A percentile compares a stretch with the other conserved stretches of the same genome.
These are phyloP conservation scores for Filobasidium floriforme DNA, from an alignment of 768 basidiomycete species.

Conservation along the genomic window DNA sequence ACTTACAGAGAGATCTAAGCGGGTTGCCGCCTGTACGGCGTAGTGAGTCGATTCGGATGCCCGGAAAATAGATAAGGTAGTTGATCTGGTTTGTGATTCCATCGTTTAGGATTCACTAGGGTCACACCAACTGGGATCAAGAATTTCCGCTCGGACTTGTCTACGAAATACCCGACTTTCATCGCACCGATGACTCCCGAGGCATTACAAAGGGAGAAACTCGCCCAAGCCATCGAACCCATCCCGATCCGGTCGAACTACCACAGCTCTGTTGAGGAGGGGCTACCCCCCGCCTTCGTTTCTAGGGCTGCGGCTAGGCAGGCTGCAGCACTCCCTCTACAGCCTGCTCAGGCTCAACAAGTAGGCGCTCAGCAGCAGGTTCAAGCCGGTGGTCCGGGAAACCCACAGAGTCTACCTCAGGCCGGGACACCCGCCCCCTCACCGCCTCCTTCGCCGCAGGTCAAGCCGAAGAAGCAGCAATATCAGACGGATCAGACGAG, in stretches of 20 bases:
- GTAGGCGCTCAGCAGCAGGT: neutral
- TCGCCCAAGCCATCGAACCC: slow-evolving; percentile 85
- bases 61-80: too few species aligned
- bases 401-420: slow-evolving; percentile 25
- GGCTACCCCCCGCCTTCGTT: slow-evolving; percentile 20
- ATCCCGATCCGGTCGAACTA: slow-evolving; percentile 92
- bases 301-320: slow-evolving; percentile 2
- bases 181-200: slow-evolving; percentile 35
- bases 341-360: slow-evolving; percentile 9
- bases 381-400: slow-evolving; percentile 16
- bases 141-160: slow-evolving; percentile 78
- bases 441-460: slow-evolving; percentile 56
- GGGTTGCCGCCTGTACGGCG: slow-evolving; percentile 58
- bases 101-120: slow-evolving; percentile 62
- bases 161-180: slow-evolving; percentile 94
- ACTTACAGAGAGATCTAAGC: slow-evolving; percentile 72
- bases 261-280: slow-evolving; percentile 53
- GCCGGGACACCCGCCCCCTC: slow-evolving; percentile 85
- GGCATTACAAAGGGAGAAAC: slow-evolving; percentile 49
- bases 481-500: slow-evolving; percentile 93
- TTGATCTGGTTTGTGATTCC: slow-evolving; percentile 18
- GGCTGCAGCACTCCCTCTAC: neutral
- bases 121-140: slow-evolving; percentile 85
- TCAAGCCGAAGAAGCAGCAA: slow-evolving; percentile 92
- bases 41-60: slow-evolving; percentile 41